Conservation (phyloP, 148 eudicot genomes). For the Cornus controversa region DNA sequence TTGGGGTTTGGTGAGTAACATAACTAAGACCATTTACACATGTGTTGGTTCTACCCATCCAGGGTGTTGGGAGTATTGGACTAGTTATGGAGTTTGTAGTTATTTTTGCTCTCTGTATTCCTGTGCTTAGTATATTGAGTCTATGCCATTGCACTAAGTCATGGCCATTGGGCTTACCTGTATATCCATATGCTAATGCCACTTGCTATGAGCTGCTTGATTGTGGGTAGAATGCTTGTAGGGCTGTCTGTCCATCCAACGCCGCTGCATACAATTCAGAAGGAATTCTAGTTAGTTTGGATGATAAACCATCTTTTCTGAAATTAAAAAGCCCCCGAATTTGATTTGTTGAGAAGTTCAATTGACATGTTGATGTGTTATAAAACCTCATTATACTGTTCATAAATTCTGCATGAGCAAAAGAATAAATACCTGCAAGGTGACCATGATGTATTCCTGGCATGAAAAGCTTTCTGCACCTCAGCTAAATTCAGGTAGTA, state of each 20-base stretch:
- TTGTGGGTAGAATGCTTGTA: conserved; percentile 23
- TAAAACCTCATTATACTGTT: neutral
- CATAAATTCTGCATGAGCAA: neutral
- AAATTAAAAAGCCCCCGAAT: neutral
- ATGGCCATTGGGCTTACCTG: conserved; percentile 10
- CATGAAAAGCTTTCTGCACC: conserved; percentile 25
- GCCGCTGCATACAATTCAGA: conserved; percentile 6
- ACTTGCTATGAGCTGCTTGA: conserved; percentile 19
- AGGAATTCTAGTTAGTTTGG: neutral
- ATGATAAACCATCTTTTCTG: too few species aligned
- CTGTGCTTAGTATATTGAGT: neutral
- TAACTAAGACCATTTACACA: too few species aligned
- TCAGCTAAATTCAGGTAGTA: conserved; percentile 22
- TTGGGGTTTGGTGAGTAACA: too few species aligned
- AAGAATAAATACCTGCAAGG: conserved; percentile 13
- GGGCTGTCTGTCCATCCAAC: conserved; percentile 20
- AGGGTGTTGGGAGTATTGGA: too few species aligned
- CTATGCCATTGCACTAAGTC: too few species aligned
- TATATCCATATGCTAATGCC: conserved; percentile 28
- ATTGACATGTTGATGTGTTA: neutral
- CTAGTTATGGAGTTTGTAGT: too few species aligned
- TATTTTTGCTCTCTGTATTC: neutral
- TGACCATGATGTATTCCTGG: conserved; percentile 19
- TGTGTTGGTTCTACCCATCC: too few species aligned
- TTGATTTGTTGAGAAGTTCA: neutral